Percentiles rank a stretch among this genome's conserved stretches.
phyloP scores from a whole-genome alignment of 2,329 filamentous ascomycete species.

The Phaeophleospora eucalypticola region DNA sequence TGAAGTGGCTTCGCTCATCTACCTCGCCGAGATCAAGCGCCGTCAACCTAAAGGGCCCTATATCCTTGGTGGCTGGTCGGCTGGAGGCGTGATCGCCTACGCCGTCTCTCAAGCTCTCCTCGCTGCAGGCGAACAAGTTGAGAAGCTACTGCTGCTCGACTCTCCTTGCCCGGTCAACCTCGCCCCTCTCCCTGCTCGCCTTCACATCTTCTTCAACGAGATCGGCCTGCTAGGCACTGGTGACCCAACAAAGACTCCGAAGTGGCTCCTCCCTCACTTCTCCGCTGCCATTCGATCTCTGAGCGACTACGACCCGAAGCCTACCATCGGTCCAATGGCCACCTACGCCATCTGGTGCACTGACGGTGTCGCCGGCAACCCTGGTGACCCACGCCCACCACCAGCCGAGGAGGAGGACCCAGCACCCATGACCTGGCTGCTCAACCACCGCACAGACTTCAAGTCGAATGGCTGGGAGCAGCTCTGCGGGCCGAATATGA shows the following conservation, averaged over 20 bases:
- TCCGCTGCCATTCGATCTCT: slow-evolving; percentile 63
- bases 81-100: slow-evolving; percentile 53
- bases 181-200: slow-evolving; percentile 48
- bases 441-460: slow-evolving; percentile 71
- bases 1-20: slow-evolving; percentile 61
- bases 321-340: slow-evolving; percentile 59
- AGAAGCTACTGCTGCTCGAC: slow-evolving; percentile 51
- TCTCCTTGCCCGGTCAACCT: slow-evolving; percentile 51
- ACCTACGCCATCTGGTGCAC: slow-evolving; percentile 67
- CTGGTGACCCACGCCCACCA: slow-evolving; percentile 62
- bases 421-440: slow-evolving; percentile 59
- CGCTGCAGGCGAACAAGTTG: slow-evolving; percentile 46
- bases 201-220: slow-evolving; percentile 68
- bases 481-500: slow-evolving; percentile 57
- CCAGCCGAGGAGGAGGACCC: slow-evolving; percentile 55
- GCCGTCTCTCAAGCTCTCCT: slow-evolving; percentile 49
- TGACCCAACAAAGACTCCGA: slow-evolving; percentile 57
- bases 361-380: slow-evolving; percentile 65
- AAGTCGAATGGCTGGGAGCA: slow-evolving; percentile 66
- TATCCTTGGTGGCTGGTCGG: slow-evolving; percentile 53
- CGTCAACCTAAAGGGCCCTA: slow-evolving; percentile 63
- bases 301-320: slow-evolving; percentile 63
- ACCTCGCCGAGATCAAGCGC: slow-evolving; percentile 65
- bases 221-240: slow-evolving; percentile 67
- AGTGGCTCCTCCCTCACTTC: slow-evolving; percentile 74